These are phyloP conservation scores for Ophiocordyceps camponoti-saundersi DNA, from an alignment of 2,329 filamentous ascomycete species.

Conservation along the genomic window DNA sequence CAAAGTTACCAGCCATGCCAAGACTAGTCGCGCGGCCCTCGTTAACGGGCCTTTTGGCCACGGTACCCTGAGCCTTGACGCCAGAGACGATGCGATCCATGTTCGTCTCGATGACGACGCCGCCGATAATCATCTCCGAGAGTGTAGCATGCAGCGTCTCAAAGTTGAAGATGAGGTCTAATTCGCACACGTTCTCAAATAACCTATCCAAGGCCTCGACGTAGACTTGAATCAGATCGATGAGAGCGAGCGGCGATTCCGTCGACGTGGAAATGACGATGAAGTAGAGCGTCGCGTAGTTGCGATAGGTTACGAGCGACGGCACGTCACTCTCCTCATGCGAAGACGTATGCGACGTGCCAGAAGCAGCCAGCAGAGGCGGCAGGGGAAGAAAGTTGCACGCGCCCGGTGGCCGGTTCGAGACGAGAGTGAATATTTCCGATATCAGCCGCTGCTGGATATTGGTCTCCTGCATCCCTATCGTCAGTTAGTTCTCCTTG, in stretches of 20 bases:
- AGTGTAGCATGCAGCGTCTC: slow-evolving; percentile 87
- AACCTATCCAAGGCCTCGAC: slow-evolving; percentile 88
- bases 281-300: slow-evolving; percentile 97
- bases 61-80: slow-evolving; percentile 59
- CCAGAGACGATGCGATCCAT: slow-evolving; percentile 77
- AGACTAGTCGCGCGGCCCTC: slow-evolving; percentile 37
- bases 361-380: slow-evolving; percentile 43
- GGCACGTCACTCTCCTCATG: slow-evolving; percentile 74
- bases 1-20: slow-evolving; percentile 40
- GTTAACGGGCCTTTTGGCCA: slow-evolving; percentile 65
- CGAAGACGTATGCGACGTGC: slow-evolving; percentile 46
- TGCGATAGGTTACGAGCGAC: slow-evolving; percentile 89
- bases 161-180: slow-evolving; percentile 98
- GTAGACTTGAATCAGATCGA: slow-evolving; percentile 96
- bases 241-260: slow-evolving; percentile 84
- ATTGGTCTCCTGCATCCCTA: slow-evolving; percentile 59
- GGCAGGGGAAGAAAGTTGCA: slow-evolving; percentile 91
- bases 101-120: slow-evolving; percentile 85
- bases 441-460: slow-evolving; percentile 94
- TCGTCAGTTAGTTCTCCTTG: not conserved
- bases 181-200: slow-evolving; percentile 96
- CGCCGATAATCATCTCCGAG: slow-evolving; percentile 88
- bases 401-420: slow-evolving; percentile 75
- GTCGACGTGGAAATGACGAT: slow-evolving; percentile 95
- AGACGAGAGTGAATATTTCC: slow-evolving; percentile 92